Evolutionary conservation across 2,329 filamentous ascomycete species (phyloP).

Genomic region (Pseudogymnoascus sp.): DNA sequence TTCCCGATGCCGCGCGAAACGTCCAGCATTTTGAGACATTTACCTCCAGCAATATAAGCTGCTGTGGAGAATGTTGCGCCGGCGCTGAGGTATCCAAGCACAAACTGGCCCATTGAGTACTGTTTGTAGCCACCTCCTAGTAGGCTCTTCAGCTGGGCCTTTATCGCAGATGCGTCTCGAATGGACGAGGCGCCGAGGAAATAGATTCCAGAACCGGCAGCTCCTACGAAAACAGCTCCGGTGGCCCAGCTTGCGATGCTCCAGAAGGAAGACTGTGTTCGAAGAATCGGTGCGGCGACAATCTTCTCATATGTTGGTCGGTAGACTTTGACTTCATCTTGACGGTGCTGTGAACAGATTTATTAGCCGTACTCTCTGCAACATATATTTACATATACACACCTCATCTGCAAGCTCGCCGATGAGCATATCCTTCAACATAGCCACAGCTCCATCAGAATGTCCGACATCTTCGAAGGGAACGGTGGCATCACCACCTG

Average conservation of each 20-base stretch:
- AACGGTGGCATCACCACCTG: slow-evolving; percentile 68
- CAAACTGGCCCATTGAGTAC: neutral
- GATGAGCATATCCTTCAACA: slow-evolving; percentile 50
- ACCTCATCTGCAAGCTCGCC: slow-evolving; percentile 49
- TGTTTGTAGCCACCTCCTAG: neutral
- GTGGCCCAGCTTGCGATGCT: neutral
- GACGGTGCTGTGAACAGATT: neutral
- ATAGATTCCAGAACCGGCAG: neutral
- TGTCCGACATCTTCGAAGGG: slow-evolving; percentile 80
- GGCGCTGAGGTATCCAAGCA: slow-evolving; percentile 1
- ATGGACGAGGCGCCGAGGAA: neutral
- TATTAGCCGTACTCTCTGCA: slow-evolving; percentile 7
- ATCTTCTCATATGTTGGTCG: slow-evolving; percentile 8
- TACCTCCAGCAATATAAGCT: neutral
- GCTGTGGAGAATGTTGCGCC: neutral
- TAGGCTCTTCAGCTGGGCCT: neutral
- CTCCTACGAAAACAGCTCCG: neutral
- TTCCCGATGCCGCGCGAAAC: neutral
- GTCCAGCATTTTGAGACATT: neutral
- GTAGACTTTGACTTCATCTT: slow-evolving; percentile 6
- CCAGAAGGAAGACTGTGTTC: neutral
- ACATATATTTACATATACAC: slow-evolving; percentile 20
- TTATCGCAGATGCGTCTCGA: neutral
- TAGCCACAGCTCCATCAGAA: slow-evolving; percentile 65
- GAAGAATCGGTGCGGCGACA: neutral